A percentile compares a stretch with the other conserved stretches of the same genome.
Conservation (phyloP, 768 basidiomycete species). For the Trametes meyenii region DNA sequence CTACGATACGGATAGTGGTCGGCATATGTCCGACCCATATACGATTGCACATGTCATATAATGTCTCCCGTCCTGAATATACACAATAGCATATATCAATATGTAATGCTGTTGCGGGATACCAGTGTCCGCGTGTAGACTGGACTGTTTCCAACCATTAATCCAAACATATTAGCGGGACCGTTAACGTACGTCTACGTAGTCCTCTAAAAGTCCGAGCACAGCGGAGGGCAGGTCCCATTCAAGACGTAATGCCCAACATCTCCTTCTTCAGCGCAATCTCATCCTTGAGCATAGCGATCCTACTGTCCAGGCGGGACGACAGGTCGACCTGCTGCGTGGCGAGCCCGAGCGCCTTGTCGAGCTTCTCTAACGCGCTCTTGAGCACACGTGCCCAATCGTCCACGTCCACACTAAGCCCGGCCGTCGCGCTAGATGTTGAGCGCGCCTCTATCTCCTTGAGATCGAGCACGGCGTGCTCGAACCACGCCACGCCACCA, state of each 20-base stretch:
- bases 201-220: not conserved
- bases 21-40: not conserved
- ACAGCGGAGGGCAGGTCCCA: not conserved
- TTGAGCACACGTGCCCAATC: conserved; percentile 54
- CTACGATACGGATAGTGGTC: not conserved
- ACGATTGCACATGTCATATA: not conserved
- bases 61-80: not conserved
- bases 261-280: conserved; percentile 62
- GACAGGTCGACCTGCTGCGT: conserved; percentile 62
- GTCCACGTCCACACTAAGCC: conserved; percentile 9
- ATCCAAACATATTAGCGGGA: conserved; percentile 7
- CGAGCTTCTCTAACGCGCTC: conserved; percentile 52
- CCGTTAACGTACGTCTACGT: conserved; percentile 8
- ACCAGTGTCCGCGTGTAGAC: not conserved
- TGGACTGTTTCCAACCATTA: not conserved
- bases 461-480: conserved; percentile 71
- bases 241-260: conserved; percentile 19
- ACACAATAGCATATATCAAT: not conserved
- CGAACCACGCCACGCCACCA: conserved; percentile 65
- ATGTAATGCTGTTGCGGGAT: not conserved
- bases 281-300: conserved; percentile 72
- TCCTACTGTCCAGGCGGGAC: conserved; percentile 68
- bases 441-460: conserved; percentile 49
- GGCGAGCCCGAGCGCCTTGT: conserved; percentile 50
- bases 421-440: conserved; percentile 17